Evolutionary conservation across 2,329 filamentous ascomycete genomes (phyloP).

Genomic region (Aspergillus quadricinctus): DNA sequence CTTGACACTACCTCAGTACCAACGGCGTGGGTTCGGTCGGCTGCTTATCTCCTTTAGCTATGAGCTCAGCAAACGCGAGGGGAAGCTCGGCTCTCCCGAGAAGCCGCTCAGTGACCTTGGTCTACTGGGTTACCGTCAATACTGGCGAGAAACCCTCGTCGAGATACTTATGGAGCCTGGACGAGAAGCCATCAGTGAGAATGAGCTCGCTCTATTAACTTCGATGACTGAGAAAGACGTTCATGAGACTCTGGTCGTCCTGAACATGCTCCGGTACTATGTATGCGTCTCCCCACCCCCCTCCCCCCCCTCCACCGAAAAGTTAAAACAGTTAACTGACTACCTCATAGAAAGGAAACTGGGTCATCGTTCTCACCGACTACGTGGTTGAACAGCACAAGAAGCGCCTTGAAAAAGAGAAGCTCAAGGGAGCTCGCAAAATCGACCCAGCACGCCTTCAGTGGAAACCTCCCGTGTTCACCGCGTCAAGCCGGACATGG

Average conservation of each 20-base stretch:
- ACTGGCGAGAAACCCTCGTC: conserved; percentile 94
- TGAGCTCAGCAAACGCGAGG: conserved; percentile 90
- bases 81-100: conserved; percentile 91
- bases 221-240: conserved; percentile 99
- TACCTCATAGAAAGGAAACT: conserved; percentile 67
- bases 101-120: conserved; percentile 94
- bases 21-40: conserved; percentile 88
- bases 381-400: conserved; percentile 67
- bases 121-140: conserved; percentile 88
- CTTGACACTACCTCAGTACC: conserved; percentile 90
- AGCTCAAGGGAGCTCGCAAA: conserved; percentile 65
- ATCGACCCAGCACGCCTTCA: conserved; percentile 77
- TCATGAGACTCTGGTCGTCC: conserved; percentile 85
- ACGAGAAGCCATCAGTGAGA: conserved; percentile 68
- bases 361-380: conserved; percentile 90
- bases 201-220: conserved; percentile 71
- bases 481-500: conserved; percentile 85
- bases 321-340: conserved; percentile 14
- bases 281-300: too few species aligned
- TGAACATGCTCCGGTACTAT: conserved; percentile 93
- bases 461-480: conserved; percentile 96
- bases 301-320: too few species aligned
- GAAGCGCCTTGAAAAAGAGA: conserved; percentile 73
- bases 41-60: conserved; percentile 97
- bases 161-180: conserved; percentile 74